Conservation (phyloP, 2,329 filamentous ascomycete genomes). For the Epichloe hybrida region DNA sequence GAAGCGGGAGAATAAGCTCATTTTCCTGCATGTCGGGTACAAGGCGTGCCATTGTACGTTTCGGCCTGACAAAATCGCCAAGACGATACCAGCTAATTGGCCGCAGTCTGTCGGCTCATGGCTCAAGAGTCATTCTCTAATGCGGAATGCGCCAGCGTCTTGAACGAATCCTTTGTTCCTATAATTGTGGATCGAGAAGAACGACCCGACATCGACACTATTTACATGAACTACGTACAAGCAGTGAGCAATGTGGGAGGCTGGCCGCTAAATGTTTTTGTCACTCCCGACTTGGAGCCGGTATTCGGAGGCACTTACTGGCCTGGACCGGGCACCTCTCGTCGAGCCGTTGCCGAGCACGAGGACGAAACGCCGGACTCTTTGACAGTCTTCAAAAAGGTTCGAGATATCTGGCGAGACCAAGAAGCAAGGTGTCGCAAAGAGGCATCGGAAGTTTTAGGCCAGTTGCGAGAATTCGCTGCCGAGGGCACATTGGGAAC, state of each 20-base stretch:
- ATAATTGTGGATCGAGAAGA: slow-evolving; percentile 91
- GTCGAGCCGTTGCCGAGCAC: slow-evolving; percentile 21
- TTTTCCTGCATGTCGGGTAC: slow-evolving; percentile 93
- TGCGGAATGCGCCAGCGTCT: slow-evolving; percentile 59
- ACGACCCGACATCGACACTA: slow-evolving; percentile 81
- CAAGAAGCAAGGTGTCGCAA: slow-evolving; percentile 73
- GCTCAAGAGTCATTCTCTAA: slow-evolving; percentile 85
- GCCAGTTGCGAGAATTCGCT: slow-evolving; percentile 73
- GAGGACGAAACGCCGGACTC: slow-evolving; percentile 60
- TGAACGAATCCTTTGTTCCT: slow-evolving; percentile 82
- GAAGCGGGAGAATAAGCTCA: slow-evolving; percentile 67
- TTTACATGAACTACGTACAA: slow-evolving; percentile 98
- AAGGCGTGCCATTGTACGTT: slow-evolving; percentile 82
- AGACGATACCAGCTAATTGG: slow-evolving; percentile 9
- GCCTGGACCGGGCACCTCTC: slow-evolving; percentile 58
- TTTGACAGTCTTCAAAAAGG: slow-evolving; percentile 67
- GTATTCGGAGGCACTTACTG: slow-evolving; percentile 96
- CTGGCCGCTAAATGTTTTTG: slow-evolving; percentile 93
- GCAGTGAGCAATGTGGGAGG: slow-evolving; percentile 81
- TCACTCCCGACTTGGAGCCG: slow-evolving; percentile 83
- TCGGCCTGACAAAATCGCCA: too few species aligned
- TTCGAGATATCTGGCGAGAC: slow-evolving; percentile 62
- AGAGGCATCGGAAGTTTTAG: slow-evolving; percentile 70
- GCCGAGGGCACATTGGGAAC: slow-evolving; percentile 64
- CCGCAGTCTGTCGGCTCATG: slow-evolving; percentile 73